Percentiles rank a stretch among this genome's conserved stretches.
Conservation (phyloP, 176 grass and related monocot species). For the Paspalum vaginatum region DNA sequence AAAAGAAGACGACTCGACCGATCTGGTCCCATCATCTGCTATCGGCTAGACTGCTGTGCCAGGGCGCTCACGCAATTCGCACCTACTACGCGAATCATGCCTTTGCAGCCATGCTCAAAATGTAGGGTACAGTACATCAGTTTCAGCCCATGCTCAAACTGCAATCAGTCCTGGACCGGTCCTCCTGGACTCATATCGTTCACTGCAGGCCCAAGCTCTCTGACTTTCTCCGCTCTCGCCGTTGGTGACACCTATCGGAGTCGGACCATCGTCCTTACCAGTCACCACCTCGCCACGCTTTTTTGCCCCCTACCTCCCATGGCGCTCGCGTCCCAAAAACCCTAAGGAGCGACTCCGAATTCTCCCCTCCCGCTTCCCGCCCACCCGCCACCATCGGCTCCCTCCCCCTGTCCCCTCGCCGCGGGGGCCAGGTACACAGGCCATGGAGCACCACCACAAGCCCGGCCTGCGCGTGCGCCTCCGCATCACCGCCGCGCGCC, state of each 20-base stretch:
- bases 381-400: not conserved
- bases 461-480: slow-evolving; percentile 49
- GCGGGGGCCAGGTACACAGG: not conserved
- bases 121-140: too few relatives aligned
- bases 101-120: too few relatives aligned
- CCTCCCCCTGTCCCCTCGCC: not conserved
- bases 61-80: too few relatives aligned
- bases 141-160: too few relatives aligned
- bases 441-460: slow-evolving; percentile 60
- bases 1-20: too few relatives aligned
- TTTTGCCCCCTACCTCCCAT: slow-evolving; percentile 16
- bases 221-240: not conserved
- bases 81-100: too few relatives aligned
- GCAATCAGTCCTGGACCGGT: too few relatives aligned
- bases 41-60: too few relatives aligned
- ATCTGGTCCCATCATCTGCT: too few relatives aligned
- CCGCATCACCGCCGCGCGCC: slow-evolving; percentile 54
- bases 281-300: not conserved
- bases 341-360: slow-evolving; percentile 32
- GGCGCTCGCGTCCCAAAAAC: slow-evolving; percentile 40
- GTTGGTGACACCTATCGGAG: not conserved
- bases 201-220: not conserved
- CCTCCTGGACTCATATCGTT: not conserved
- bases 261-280: not conserved
- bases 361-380: not conserved